A percentile compares a stretch with the other conserved stretches of the same genome.
phyloP scores from a whole-genome alignment of 768 basidiomycete species.

The Auriscalpium vulgare region DNA sequence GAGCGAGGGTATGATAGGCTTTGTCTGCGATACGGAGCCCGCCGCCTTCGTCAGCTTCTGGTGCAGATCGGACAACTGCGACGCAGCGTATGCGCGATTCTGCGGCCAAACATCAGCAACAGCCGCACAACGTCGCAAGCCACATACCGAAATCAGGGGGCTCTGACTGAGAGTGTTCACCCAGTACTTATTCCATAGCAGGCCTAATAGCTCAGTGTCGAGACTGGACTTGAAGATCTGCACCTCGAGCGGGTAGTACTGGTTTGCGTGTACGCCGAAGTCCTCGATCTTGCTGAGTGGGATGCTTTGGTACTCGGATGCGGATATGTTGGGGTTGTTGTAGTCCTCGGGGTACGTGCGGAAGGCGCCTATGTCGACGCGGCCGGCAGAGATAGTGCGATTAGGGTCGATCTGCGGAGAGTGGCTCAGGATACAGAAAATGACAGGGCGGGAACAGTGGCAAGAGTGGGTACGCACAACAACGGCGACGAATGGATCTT shows the following conservation, averaged over 20 bases:
- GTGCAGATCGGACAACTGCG: conserved; percentile 83
- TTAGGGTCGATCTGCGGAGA: conserved; percentile 84
- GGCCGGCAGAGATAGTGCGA: conserved; percentile 95
- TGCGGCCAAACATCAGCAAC: conserved; percentile 23
- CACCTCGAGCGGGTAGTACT: conserved; percentile 92
- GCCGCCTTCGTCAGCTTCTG: conserved; percentile 81
- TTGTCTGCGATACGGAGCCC: conserved; percentile 44
- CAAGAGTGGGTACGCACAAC: conserved; percentile 50
- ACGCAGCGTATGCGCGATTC: conserved; percentile 93
- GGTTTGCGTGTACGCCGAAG: conserved; percentile 96
- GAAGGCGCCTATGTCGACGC: conserved; percentile 98
- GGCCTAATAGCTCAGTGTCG: conserved; percentile 79
- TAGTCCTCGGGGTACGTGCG: conserved; percentile 95
- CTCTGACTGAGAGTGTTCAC: conserved; percentile 94
- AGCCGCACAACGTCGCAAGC: not conserved
- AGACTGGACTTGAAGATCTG: conserved; percentile 90
- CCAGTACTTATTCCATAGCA: conserved; percentile 99
- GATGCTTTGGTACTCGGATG: conserved; percentile 92
- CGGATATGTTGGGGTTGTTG: conserved; percentile 60
- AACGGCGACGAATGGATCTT: conserved; percentile 95
- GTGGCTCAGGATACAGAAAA: not conserved
- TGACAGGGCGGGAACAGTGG: not conserved
- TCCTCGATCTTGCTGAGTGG: conserved; percentile 97
- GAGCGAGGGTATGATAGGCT: conserved; percentile 40
- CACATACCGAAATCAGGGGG: conserved; percentile 78